Evolutionary conservation across 106 monocot genomes (phyloP).

Genomic region (Iris macrosiphon): DNA sequence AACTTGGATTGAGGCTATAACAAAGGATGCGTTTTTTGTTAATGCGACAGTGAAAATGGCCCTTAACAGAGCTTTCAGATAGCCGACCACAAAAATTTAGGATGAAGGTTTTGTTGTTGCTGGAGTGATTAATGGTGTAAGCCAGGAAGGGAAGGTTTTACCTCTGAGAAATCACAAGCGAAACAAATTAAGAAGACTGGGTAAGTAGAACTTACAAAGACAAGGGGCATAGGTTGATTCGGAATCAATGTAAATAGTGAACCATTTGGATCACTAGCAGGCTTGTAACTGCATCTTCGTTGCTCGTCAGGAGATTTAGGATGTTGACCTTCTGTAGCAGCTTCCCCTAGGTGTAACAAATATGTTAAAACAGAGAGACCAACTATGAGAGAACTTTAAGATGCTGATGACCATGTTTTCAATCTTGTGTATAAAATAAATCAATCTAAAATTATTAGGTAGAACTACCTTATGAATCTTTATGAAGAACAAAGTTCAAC

Average conservation of each 20-base stretch:
- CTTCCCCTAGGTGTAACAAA: not conserved
- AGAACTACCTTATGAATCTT: not conserved
- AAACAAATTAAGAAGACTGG: no score
- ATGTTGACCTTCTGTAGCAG: constrained; percentile 4
- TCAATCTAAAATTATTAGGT: not conserved
- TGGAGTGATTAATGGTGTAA: no score
- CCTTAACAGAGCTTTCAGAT: no score
- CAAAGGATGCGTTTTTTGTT: no score
- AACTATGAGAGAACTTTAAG: not conserved
- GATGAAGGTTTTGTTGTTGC: no score
- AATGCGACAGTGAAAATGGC: no score
- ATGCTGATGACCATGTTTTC: no score
- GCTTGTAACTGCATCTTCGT: constrained; percentile 15
- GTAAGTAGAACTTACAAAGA: constrained; percentile 16
- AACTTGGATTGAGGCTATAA: no score
- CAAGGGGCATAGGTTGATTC: constrained; percentile 7
- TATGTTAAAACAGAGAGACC: not conserved
- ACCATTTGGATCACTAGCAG: constrained; percentile 6
- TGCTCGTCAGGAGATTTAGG: constrained; percentile 7
- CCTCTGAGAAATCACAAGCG: no score
- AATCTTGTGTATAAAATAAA: not conserved
- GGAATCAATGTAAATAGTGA: constrained; percentile 5
- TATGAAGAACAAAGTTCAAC: no score
- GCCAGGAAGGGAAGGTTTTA: no score
- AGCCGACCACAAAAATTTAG: no score